Base-by-base conservation (phyloP, 495 filamentous ascomycete species). In the Acidomyces sp. region DNA sequence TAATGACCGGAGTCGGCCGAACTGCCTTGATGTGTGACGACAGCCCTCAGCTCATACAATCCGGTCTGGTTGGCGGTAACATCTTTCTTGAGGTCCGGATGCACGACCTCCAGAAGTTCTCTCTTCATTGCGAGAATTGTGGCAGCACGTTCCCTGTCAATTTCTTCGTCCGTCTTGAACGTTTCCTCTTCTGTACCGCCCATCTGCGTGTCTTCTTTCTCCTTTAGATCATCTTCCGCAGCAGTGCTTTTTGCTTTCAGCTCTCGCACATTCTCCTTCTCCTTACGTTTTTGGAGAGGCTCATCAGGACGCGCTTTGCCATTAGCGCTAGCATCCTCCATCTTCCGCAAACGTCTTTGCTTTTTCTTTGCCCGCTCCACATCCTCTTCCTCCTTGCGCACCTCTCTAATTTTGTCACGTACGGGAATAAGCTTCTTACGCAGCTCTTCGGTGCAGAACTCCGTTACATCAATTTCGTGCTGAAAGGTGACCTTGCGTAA, bases 401-500 rank as follows among this genome's bases (percentile, higher is more conserved):
- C 77, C 52, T 97, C 90, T 16, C 90, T 76, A 23, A 97, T 82
- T 69, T 90, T 92, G 63, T 97, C 92, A 32, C 90, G 73, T 23
- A 96, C 77, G 3, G 90, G 90, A 36, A 95, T 67, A 28, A 97
- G 72, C 47, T 79, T 72, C 51, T 82, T 77, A 57, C 72, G 74
- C 33, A 97, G 69, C 39, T 90, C 77, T 27, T 95, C 87, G 37
- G 87, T 85, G 57, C 90, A 97, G 62, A 88, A 96, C 53, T 97
- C 90, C 7, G 93, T 81, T 3, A 79, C 78, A 57, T 97, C 90
- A 18, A 97, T 66, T 60, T 97, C 92, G 33, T 77, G 74, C 13
- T 87, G 88, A 59, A 97, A 97, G 0, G 83, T 85, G 31, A 97
- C 90, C 61, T 95, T 97, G 51, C 86, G 81, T 86, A 97, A 86